A percentile compares a stretch with the other conserved stretches of the same genome.
These are phyloP conservation scores for Blastomyces parvus DNA, from an alignment of 2,329 filamentous ascomycete genomes.

Conservation along the genomic window DNA sequence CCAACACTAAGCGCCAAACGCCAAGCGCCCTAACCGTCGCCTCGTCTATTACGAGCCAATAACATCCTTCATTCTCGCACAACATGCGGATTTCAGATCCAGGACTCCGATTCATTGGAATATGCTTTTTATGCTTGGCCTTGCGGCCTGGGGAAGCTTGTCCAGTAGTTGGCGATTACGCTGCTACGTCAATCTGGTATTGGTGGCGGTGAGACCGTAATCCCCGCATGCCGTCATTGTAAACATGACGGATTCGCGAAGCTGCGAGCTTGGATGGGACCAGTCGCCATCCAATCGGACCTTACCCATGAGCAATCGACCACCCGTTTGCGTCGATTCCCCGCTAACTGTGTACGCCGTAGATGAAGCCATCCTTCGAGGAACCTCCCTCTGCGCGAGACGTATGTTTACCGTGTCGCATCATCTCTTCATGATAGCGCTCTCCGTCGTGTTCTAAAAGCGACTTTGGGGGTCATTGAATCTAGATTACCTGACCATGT, in stretches of 20 bases:
- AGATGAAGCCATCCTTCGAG: slow-evolving; percentile 6
- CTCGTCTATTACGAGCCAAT: no score
- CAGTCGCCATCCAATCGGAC: slow-evolving; percentile 8
- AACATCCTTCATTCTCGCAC: no score
- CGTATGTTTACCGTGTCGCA: no score
- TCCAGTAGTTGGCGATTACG: no score
- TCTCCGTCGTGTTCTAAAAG: neutral
- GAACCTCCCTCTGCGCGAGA: neutral
- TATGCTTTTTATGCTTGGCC: no score
- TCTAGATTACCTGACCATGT: neutral
- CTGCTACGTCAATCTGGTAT: no score
- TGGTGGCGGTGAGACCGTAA: neutral
- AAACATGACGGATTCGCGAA: neutral
- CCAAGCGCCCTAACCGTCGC: no score
- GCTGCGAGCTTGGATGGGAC: neutral
- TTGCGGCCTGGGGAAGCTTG: no score
- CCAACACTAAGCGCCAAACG: no score
- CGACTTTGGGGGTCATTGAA: neutral
- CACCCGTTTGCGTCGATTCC: slow-evolving; percentile 6
- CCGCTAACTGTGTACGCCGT: neutral
- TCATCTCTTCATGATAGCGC: neutral
- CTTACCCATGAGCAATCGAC: neutral
- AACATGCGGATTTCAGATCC: no score
- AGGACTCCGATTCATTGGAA: no score
- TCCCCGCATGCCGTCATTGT: neutral